These are phyloP conservation scores for Actinomortierella wolfii DNA, from an alignment of 371 early-diverging fungal species.

Conservation along the genomic window DNA sequence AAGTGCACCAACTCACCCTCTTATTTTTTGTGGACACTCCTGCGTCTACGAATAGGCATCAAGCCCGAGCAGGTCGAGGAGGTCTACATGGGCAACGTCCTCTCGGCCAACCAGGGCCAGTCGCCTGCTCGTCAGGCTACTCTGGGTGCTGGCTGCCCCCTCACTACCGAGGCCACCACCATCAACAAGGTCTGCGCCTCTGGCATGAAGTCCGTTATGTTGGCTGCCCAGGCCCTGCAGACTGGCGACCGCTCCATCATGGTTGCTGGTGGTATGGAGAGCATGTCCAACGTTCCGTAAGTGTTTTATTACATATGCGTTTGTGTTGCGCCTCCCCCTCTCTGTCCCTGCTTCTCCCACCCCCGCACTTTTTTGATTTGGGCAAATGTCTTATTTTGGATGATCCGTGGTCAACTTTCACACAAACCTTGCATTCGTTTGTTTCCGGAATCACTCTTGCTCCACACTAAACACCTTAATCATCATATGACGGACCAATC, in stretches of 20 bases:
- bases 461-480: too few species aligned
- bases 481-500: too few species aligned
- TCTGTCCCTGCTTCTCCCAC: too few species aligned
- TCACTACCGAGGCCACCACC: constrained; percentile 83
- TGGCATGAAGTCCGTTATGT: constrained; percentile 84
- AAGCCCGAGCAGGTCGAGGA: constrained; percentile 79
- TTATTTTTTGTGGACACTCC: constrained; percentile 2
- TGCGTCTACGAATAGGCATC: constrained; percentile 47
- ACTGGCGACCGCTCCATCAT: constrained; percentile 82
- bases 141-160: constrained; percentile 83
- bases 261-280: constrained; percentile 97
- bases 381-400: too few species aligned
- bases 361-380: too few species aligned
- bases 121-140: constrained; percentile 97
- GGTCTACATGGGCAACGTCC: constrained; percentile 86
- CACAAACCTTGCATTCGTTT: too few species aligned
- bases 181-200: constrained; percentile 99
- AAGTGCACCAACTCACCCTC: neutral
- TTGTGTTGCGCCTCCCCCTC: too few species aligned
- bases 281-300: constrained; percentile 97
- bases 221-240: constrained; percentile 41
- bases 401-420: too few species aligned
- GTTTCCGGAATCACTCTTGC: too few species aligned
- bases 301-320: constrained; percentile 24
- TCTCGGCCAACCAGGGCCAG: constrained; percentile 90